These are phyloP conservation scores for Lipomyces spencermartinsiae DNA, from an alignment of 805 yeast species.

Conservation along the genomic window DNA sequence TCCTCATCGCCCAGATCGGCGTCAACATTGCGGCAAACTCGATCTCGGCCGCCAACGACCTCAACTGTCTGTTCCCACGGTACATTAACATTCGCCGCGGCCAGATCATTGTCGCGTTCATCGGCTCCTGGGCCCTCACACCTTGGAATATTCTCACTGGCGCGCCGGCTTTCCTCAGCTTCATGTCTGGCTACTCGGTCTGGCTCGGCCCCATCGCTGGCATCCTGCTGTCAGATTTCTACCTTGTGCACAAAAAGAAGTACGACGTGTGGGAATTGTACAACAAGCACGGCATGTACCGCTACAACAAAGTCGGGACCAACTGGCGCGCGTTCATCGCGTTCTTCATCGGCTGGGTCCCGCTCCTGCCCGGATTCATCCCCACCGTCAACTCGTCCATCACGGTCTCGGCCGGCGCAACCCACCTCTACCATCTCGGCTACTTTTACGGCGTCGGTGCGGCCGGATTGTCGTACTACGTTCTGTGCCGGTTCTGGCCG, in stretches of 20 bases:
- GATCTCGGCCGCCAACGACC: constrained; percentile 51
- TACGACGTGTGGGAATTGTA: constrained; percentile 53
- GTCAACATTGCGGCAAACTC: constrained; percentile 65
- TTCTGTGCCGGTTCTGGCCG: constrained; percentile 28
- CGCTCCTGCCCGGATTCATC: constrained; percentile 34
- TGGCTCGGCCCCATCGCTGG: constrained; percentile 86
- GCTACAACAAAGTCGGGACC: constrained; percentile 50
- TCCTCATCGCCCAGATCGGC: constrained; percentile 73
- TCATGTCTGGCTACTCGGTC: constrained; percentile 79
- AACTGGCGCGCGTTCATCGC: constrained; percentile 52
- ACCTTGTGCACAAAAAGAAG: constrained; percentile 51
- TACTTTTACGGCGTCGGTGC: constrained; percentile 39
- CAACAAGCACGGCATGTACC: constrained; percentile 50
- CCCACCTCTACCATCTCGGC: constrained; percentile 39
- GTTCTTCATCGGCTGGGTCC: constrained; percentile 46
- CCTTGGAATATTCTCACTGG: constrained; percentile 83
- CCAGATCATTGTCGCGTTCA: constrained; percentile 67
- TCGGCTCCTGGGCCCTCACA: constrained; percentile 69
- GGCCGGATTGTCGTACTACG: constrained; percentile 27
- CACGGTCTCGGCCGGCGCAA: constrained; percentile 9
- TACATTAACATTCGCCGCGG: constrained; percentile 70
- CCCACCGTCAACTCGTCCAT: constrained; percentile 27
- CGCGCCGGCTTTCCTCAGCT: constrained; percentile 77
- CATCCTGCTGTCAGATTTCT: constrained; percentile 56
- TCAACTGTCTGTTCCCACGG: constrained; percentile 50